Base-by-base conservation (phyloP, 2,329 filamentous ascomycete species). In the Colletotrichum sp. region DNA sequence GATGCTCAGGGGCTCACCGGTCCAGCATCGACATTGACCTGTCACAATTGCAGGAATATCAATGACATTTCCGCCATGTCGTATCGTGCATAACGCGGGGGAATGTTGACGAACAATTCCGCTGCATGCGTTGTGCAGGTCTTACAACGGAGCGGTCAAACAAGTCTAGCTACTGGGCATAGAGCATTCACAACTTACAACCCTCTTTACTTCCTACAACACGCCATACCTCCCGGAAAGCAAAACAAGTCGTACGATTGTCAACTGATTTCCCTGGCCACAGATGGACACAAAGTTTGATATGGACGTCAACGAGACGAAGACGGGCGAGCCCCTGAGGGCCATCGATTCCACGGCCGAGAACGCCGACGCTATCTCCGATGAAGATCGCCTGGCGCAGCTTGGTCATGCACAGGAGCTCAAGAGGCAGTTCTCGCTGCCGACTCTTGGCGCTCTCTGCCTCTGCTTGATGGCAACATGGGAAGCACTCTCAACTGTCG, bases 381-480 rank as follows among this genome's bases (percentile, higher is more conserved):
- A 80, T 16, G 78, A 80, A 36, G 68, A 79, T 1, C 77, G 80
- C 1, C 76, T 83, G 12, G 81, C 80, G 2, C 79, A 82, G 67
- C 58, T 83, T 5, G 81, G 81, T 2, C 81, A 82, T 10, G 43
- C 76, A 8, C 81, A 82, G 36, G 81, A 84, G 58, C 82, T 87
- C 5, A 66, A 77, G 28, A 74, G 78, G 18, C 70, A 74, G 21
- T 87, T 88, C 78, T 86, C 86, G 1, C 77, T 89, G 2, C 86
- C 85, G 78, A 86, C 87, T 1, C 81, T 90, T 3, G 84, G 83
- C 16, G 82, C 84, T 6, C 80, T 90, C 8, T 86, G 86, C 61
- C 80, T 89, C 9, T 88, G 86, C 61, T 80, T 90, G 60, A 89
- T 89, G 87, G 88, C 85, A 48, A 89, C 88, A 12, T 90, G 87